phyloP scores from a whole-genome alignment of 805 yeast genomes.

The Wickerhamiella occidentalis region DNA sequence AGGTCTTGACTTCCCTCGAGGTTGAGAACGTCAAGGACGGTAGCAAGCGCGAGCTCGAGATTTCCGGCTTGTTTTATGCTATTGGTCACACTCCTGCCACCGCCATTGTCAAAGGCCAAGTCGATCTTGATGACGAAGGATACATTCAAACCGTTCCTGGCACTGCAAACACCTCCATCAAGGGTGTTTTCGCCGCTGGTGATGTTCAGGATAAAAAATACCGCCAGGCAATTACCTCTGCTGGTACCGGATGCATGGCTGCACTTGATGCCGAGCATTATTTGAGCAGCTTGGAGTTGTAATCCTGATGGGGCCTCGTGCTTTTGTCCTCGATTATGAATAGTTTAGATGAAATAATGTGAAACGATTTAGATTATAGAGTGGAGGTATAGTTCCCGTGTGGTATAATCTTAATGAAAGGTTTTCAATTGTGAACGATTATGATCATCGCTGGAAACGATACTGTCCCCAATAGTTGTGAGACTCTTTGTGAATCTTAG shows the following conservation, averaged over 20 bases:
- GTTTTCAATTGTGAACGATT: too few species aligned
- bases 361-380: too few species aligned
- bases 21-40: constrained; percentile 63
- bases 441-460: too few species aligned
- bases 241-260: constrained; percentile 99
- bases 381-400: too few species aligned
- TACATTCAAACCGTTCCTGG: constrained; percentile 88
- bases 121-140: constrained; percentile 77
- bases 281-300: constrained; percentile 46
- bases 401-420: too few species aligned
- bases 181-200: constrained; percentile 96
- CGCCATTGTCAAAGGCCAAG: constrained; percentile 57
- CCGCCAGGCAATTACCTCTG: constrained; percentile 98
- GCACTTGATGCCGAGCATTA: constrained; percentile 88
- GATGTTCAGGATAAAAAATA: constrained; percentile 95
- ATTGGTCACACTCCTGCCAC: constrained; percentile 98
- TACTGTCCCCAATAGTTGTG: too few species aligned
- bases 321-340: too few species aligned
- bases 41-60: constrained; percentile 55
- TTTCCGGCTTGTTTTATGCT: constrained; percentile 92
- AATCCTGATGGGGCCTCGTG: too few species aligned
- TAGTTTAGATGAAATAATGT: too few species aligned
- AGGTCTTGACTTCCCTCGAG: constrained; percentile 51
- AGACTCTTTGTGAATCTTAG: too few species aligned
- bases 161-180: constrained; percentile 67